Base-by-base conservation (phyloP, 805 yeast species). In the Ogataea saltuana region DNA sequence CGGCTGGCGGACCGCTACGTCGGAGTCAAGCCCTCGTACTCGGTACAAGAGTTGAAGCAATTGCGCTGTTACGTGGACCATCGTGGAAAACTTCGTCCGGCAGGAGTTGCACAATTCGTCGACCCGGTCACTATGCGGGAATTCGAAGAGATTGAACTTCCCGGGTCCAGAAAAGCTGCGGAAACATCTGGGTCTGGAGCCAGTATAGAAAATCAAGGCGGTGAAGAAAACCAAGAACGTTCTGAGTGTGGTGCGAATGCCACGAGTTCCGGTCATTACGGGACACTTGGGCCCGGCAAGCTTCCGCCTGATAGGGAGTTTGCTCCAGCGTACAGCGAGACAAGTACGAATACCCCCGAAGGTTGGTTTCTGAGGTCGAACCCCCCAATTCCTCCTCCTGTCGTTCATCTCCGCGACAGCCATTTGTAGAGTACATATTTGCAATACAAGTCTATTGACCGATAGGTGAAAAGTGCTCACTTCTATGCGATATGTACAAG, bases 11-110 rank as follows among this genome's bases (percentile, higher is more conserved):
- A 48, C 23, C 11, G 41, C 3, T 40, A 36, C 25, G 31, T 39
- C 6, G 43, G 46, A 12, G 27, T 36, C 9, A 48, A 46, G 40
- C 39, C 43, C 7, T 51, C 55, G 15, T 51, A 51, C 21, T 51
- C 55, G 3, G 18, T 51, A 12, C 43, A 33, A 19, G 55, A 51
- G 30, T 26, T 51, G 18, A 39, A 41, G 21, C 19, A 29, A 18
- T 19, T 38, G 31, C 34, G 43, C 7, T 39, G 45, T 31, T 51
- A 44, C 16, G 36, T 46, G 6, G 55, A 51, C 33, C 30, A 48
- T 26, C 39, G 19, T 12, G 55, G 55, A 10, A 19, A 31, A 11
- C 36, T 44, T 22, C 47, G 46, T 13, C 42, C 37, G 5, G 51
- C 44, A 6, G 36, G 40, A 4, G 49, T 51, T 26, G 38, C 48